A percentile compares a stretch with the other conserved stretches of the same genome.
Evolutionary conservation across 2,329 filamentous ascomycete species (phyloP).

Genomic region (Dryadomyces sulphureus): DNA sequence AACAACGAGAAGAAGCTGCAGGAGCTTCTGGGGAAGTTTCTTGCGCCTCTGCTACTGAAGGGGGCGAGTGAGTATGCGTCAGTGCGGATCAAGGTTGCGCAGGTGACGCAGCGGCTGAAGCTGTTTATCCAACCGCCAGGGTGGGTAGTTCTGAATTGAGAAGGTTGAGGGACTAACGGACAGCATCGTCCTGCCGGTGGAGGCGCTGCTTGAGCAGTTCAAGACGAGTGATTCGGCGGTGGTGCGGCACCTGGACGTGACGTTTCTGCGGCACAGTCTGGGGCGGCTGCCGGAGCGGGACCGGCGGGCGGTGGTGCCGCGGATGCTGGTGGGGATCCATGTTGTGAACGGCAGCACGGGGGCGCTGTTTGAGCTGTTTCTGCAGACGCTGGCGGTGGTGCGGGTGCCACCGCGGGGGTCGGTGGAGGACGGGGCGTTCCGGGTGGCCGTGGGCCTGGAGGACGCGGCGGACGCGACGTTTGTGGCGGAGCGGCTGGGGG

Average conservation of each 20-base stretch:
- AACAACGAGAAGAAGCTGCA: conserved; percentile 76
- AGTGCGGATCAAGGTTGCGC: conserved; percentile 62
- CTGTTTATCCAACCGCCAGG: conserved; percentile 37
- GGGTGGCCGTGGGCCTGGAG: conserved; percentile 49
- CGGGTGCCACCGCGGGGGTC: conserved; percentile 62
- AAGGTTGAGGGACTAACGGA: too few species aligned
- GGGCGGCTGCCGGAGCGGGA: conserved; percentile 38
- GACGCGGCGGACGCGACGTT: conserved; percentile 56
- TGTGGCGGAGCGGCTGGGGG: conserved; percentile 60
- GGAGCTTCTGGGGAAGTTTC: conserved; percentile 59
- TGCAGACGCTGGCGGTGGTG: conserved; percentile 59
- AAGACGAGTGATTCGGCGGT: conserved; percentile 61
- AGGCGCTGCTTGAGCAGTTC: conserved; percentile 77
- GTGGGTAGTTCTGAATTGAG: too few species aligned
- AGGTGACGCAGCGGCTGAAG: conserved; percentile 35
- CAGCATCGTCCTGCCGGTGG: conserved; percentile 66
- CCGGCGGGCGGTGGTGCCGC: conserved; percentile 57
- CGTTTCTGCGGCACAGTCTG: conserved; percentile 75
- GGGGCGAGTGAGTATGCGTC: conserved; percentile 64
- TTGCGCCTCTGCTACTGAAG: conserved; percentile 74
- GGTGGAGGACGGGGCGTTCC: conserved; percentile 59
- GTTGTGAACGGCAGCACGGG: conserved; percentile 35
- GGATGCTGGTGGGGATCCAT: conserved; percentile 51
- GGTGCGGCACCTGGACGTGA: conserved; percentile 75
- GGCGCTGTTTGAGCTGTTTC: conserved; percentile 66